Conservation (phyloP, 805 yeast genomes). For the Kluyveromyces lactis region DNA sequence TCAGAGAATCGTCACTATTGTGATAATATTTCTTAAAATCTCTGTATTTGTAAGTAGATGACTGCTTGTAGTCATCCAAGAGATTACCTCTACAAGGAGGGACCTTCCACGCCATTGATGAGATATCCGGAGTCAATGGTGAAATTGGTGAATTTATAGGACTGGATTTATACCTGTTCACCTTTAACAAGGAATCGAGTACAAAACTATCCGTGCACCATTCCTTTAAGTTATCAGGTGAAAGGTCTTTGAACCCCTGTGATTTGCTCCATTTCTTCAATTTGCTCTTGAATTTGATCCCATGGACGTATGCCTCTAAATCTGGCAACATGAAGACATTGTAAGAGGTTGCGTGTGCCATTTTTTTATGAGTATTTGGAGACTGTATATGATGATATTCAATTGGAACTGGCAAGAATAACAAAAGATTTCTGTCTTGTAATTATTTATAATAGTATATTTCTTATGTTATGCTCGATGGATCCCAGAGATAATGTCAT, state of each 20-base stretch:
- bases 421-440: too few relatives aligned
- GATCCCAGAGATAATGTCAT: too few relatives aligned
- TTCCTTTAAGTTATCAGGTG: conserved; percentile 1
- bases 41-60: too few relatives aligned
- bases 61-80: conserved; percentile 1
- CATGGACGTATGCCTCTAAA: conserved; percentile 3
- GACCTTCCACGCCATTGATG: background rate
- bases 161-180: conserved; percentile 1
- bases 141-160: conserved; percentile 1
- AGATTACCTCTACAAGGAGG: conserved; percentile 4
- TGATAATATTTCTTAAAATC: too few relatives aligned
- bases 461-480: too few relatives aligned
- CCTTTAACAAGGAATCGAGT: background rate
- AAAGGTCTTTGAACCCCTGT: conserved; percentile 2
- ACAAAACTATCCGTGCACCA: conserved; percentile 4
- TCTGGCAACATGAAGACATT: conserved; percentile 1
- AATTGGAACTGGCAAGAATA: too few relatives aligned
- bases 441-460: too few relatives aligned
- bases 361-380: too few relatives aligned
- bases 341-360: background rate
- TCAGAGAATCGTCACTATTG: too few relatives aligned
- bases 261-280: conserved; percentile 1
- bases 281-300: conserved; percentile 1
- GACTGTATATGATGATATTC: too few relatives aligned
- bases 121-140: conserved; percentile 1